Base-by-base conservation (phyloP, 2,329 filamentous ascomycete species). In the Macroventuria anomochaeta region DNA sequence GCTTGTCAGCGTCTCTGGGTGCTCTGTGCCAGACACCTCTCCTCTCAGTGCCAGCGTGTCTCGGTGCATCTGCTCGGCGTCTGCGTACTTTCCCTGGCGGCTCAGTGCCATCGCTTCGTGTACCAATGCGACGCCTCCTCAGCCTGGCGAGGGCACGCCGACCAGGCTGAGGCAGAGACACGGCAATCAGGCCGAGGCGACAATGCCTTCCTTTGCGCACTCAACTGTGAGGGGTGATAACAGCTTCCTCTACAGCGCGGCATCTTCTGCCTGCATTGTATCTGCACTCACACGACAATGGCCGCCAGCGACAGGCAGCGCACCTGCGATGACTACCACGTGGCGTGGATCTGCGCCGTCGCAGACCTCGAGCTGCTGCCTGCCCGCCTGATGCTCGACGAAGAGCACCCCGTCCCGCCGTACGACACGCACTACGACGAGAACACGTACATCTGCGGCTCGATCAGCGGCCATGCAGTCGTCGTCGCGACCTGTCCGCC, bases 371-470 rank as follows among this genome's bases (percentile, higher is more conserved):
- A 59, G 38, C 31, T 57, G 15, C 32, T 57, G 37, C 57, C 57
- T 12, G 53, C 57, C 3, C 40, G 44, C 5, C 33, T 57, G 44
- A 59, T 59, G 53, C 44, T 59, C 3, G 57, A 59, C 23, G 53
- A 59, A 23, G 52, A 58, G 34, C 42, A 55, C 29, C 15, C 28
- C 10, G 17, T 34, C 36, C 47, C 56, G 38, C 56, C 33, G 3
- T 53, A 58, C 39, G 29, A 55, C 12, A 58, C 56, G 3, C 25
- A 58, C 20, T 43, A 54, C 53, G 53, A 59, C 38, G 53, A 57
- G 15, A 59, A 59, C 38, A 48, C 36, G 1, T 56, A 59, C 29
- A 40, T 40, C 32, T 48, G 34, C 37, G 53, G 53, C 7, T 42
- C 49, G 3, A 57, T 59, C 38, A 47, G 36, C 15, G 42, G 41